Evolutionary conservation across 1,284 basidiomycete species (phyloP), one percentile per base, ranked within the genome.

Genomic region (Heterobasidion parviporum): DNA sequence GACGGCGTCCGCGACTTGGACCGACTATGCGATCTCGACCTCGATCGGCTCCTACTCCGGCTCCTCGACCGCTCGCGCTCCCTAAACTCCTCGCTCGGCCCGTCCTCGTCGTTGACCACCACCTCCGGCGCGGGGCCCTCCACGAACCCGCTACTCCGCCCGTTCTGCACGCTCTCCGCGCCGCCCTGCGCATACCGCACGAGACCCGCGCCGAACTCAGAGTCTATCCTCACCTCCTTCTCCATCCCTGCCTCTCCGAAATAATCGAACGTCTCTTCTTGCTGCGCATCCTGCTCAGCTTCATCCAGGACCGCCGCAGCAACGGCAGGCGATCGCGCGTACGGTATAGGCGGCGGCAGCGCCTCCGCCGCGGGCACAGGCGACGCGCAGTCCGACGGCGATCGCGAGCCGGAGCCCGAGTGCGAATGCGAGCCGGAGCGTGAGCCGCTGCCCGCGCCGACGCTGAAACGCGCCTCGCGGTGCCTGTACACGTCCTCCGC

Each of bases 211-310:
- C 81, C 26, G 26, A 26, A 26, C 26, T 26, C 26, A 26, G 26
- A 26, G 38, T n/a, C n/a, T 47, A 41, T 53, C 53, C 41, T 20
- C 41, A 43, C 33, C 47, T 47, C 50, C 20, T 54, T 26, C 10
- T 48, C 56, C 20, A 52, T 54, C n/a, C 55, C 54, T 15, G 53
- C 51, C 33, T 41, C 54, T 34, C 73, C 79, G 64, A 85, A 84
- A 67, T 84, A 83, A 62, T 87, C 84, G 59, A 79, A 80, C 6
- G 78, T 78, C 56, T 82, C 81, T 58, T 76, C 79, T 52, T 78
- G 72, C 47, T 74, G 73, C 20, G 65, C 16, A 54, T 32, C 41
- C 61, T 51, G 53, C 50, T 57, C 46, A 50, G 53, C 12, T 49
- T 45, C 32, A 36, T 46, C 14, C 49, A 53, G 38, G 48, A 53